Percentiles rank a stretch among this genome's conserved stretches.
phyloP scores from a whole-genome alignment of 2,329 filamentous ascomycete species.

The Tolypocladium inflatum region DNA sequence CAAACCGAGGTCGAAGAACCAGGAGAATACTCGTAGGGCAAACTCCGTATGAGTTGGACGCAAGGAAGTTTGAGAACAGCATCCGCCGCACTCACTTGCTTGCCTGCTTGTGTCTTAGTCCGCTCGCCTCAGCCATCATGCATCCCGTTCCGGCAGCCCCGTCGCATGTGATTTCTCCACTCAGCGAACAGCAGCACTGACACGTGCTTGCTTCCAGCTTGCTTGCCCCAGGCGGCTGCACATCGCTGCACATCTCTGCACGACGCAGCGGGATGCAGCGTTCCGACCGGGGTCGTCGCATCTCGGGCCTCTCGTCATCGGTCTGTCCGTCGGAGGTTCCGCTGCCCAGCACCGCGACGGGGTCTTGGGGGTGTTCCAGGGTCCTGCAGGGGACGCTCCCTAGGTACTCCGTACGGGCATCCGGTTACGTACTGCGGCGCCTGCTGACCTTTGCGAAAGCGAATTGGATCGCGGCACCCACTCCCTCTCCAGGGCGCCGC shows the following conservation, averaged over 20 bases:
- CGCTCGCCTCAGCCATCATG: too few species aligned
- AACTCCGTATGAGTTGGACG: neutral
- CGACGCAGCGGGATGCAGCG: neutral
- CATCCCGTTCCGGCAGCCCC: neutral
- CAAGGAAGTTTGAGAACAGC: too few species aligned
- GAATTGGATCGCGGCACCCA: neutral
- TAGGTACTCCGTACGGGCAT: neutral
- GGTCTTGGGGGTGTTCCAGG: neutral
- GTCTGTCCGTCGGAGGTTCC: neutral
- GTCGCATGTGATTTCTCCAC: conserved; percentile 1
- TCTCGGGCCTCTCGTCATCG: neutral
- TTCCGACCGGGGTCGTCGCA: neutral
- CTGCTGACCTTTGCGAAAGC: neutral
- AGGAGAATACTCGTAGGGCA: too few species aligned
- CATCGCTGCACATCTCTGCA: too few species aligned
- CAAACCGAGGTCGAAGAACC: too few species aligned
- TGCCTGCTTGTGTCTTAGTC: neutral
- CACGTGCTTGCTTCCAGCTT: neutral
- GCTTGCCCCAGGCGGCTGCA: too few species aligned
- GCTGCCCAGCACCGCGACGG: neutral
- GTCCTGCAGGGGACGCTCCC: neutral
- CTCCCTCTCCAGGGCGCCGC: neutral
- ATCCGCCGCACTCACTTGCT: too few species aligned
- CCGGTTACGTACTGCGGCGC: neutral
- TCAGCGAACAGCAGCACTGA: neutral